Evolutionary conservation across 1,284 basidiomycete species (phyloP), one percentile per base, ranked within the genome.

Genomic region (Microbotryomycetes sp.): DNA sequence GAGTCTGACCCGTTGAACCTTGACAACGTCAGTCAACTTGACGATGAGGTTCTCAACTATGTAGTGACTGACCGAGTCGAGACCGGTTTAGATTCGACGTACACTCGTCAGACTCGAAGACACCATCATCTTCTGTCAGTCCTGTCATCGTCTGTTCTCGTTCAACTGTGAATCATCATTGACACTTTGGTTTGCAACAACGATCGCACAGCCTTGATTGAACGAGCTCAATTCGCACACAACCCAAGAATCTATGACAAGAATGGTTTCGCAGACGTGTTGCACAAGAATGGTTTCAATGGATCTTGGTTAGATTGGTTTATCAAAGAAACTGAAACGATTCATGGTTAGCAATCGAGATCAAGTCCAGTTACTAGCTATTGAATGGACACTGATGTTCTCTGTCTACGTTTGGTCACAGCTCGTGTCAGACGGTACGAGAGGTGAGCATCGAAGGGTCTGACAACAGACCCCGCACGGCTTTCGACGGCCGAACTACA

Each of bases 281-380:
- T 72, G 7, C 86, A 93, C 75, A 81, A 80, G 54, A 81, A 86
- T 31, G 84, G 84, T 1, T 93, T 91, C 76, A 74, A 83, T 3
- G 90, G 90, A 1, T 89, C 85, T 63, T 97, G 92, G 92, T 80
- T 98, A 1, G 89, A 94, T 61, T 99, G 96, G 96, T 92, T 98
- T 78, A 79, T 99, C 76, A 87, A 87, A 71, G 93, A 97, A 78
- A 97, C 82, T 0, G 96, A 99, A 79, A 81, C 81, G 1, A 92
- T 94, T 76, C 94, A 98, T 78, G 92, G 93, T 91, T 68, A 68
- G 88, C 79, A 36, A n/a, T 7, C 23, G 49, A 25, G 56, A 57
- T 52, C 15, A 12, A 12, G 2, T n/a, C 32, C 46, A 23, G n/a
- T 16, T 32, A 45, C 47, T 52, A 65, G 60, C 30, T 68, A 68